Conservation (phyloP, 1,284 basidiomycete species). For the Clitocybe nebularis region DNA sequence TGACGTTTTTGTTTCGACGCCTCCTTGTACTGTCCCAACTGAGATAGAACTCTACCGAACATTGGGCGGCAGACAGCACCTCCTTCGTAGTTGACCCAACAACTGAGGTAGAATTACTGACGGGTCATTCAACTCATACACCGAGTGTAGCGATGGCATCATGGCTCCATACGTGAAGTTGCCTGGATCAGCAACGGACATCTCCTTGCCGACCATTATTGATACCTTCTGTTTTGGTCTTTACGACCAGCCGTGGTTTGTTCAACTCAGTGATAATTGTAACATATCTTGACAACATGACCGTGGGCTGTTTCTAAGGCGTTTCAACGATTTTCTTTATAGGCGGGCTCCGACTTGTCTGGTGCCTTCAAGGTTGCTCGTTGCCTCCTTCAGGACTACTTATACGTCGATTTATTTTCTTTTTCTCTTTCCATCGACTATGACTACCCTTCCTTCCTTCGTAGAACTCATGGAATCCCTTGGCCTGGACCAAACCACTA, state of each 20-base stretch:
- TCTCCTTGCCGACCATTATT: constrained; percentile 50
- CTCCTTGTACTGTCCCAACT: constrained; percentile 5
- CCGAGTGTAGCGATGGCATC: constrained; percentile 16
- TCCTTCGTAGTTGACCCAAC: no score
- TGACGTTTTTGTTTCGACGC: constrained; percentile 5
- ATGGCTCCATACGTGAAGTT: constrained; percentile 11
- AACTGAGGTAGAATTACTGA: constrained; percentile 1
- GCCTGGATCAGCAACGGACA: constrained; percentile 27
- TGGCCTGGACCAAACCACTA: constrained; percentile 51
- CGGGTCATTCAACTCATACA: not conserved
- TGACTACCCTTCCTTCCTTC: constrained; percentile 76
- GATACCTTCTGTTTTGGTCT: constrained; percentile 33
- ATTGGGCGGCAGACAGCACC: no score
- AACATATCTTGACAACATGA: constrained; percentile 45
- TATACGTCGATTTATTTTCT: constrained; percentile 30
- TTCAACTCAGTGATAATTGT: constrained; percentile 41
- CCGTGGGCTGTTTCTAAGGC: constrained; percentile 50
- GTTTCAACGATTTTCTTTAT: constrained; percentile 31
- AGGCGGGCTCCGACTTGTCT: constrained; percentile 25
- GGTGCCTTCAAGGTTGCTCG: constrained; percentile 30
- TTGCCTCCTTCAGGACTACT: constrained; percentile 31
- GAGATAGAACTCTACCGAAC: not conserved
- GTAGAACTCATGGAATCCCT: constrained; percentile 79
- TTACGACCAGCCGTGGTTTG: constrained; percentile 30
- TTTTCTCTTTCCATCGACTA: constrained; percentile 33